A percentile compares a stretch with the other conserved stretches of the same genome.
phyloP scores from a whole-genome alignment of 441 rosid species.

The Erysimum cheiri region DNA sequence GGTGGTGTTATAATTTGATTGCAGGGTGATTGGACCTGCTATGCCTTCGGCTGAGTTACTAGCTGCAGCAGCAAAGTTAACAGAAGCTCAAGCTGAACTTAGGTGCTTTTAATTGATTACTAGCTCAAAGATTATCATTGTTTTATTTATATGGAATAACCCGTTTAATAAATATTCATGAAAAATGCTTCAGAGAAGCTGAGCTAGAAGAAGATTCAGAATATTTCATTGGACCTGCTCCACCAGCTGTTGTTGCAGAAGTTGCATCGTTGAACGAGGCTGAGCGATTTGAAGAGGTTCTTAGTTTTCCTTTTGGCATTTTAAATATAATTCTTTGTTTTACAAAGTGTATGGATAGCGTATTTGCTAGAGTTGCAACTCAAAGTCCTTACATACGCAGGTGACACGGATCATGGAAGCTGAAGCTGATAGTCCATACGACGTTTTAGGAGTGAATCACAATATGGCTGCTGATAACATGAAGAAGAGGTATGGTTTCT shows the following conservation, averaged over 20 bases:
- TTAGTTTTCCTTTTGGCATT: conserved; percentile 33
- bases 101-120: conserved; percentile 50
- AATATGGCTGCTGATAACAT: conserved; percentile 75
- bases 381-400: conserved; percentile 47
- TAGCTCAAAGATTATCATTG: conserved; percentile 1
- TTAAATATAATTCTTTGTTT: background rate
- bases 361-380: conserved; percentile 15
- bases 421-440: conserved; percentile 75
- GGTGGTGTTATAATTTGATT: conserved; percentile 38
- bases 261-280: conserved; percentile 92
- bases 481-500: conserved; percentile 75
- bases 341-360: background rate
- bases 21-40: conserved; percentile 87
- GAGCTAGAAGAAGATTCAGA: conserved; percentile 86
- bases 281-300: conserved; percentile 95
- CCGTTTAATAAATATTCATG: conserved; percentile 8
- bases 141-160: conserved; percentile 8
- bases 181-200: conserved; percentile 64
- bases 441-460: conserved; percentile 76
- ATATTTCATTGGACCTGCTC: conserved; percentile 86
- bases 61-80: conserved; percentile 94
- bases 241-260: conserved; percentile 92
- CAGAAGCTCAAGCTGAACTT: conserved; percentile 90
- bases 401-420: conserved; percentile 87
- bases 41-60: conserved; percentile 95